Evolutionary conservation across 805 yeast genomes (phyloP).

Genomic region (Ogataea salicorniae): DNA sequence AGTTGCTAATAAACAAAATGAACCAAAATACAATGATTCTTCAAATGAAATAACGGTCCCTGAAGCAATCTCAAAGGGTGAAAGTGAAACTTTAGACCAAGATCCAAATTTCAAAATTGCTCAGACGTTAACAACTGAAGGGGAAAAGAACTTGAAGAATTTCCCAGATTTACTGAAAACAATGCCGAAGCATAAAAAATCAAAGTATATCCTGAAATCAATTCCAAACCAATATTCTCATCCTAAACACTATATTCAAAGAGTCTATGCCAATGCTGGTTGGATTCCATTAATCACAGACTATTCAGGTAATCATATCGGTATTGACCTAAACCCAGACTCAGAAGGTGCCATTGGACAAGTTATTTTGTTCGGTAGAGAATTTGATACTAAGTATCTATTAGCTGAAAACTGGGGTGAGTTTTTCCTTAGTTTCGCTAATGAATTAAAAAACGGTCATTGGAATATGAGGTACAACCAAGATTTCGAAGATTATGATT

Average conservation of each 20-base stretch:
- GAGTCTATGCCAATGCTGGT: slow-evolving; percentile 69
- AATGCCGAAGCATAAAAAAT: slow-evolving; percentile 18
- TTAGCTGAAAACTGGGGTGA: slow-evolving; percentile 86
- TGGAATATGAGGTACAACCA: slow-evolving; percentile 59
- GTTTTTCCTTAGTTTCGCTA: slow-evolving; percentile 71
- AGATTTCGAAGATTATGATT: slow-evolving; percentile 66
- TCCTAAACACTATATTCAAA: slow-evolving; percentile 68
- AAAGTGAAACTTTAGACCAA: slow-evolving; percentile 3
- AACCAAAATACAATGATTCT: slow-evolving; percentile 5
- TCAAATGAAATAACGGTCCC: not conserved
- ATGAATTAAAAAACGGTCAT: slow-evolving; percentile 74
- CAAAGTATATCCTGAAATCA: slow-evolving; percentile 34
- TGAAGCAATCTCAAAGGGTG: slow-evolving; percentile 1
- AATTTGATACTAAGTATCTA: slow-evolving; percentile 79
- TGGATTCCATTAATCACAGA: slow-evolving; percentile 92
- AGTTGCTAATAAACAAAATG: slow-evolving; percentile 45
- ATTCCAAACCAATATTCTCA: slow-evolving; percentile 53
- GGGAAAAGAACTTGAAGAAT: slow-evolving; percentile 13
- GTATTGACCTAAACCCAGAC: slow-evolving; percentile 78
- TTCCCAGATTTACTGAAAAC: slow-evolving; percentile 23
- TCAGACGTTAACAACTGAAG: slow-evolving; percentile 9
- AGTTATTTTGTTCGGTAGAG: slow-evolving; percentile 86
- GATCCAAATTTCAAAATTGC: slow-evolving; percentile 18
- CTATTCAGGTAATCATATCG: slow-evolving; percentile 82
- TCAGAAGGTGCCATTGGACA: slow-evolving; percentile 74